Evolutionary conservation across 176 grass and related monocot genomes (phyloP).

Genomic region (Oryza punctata): DNA sequence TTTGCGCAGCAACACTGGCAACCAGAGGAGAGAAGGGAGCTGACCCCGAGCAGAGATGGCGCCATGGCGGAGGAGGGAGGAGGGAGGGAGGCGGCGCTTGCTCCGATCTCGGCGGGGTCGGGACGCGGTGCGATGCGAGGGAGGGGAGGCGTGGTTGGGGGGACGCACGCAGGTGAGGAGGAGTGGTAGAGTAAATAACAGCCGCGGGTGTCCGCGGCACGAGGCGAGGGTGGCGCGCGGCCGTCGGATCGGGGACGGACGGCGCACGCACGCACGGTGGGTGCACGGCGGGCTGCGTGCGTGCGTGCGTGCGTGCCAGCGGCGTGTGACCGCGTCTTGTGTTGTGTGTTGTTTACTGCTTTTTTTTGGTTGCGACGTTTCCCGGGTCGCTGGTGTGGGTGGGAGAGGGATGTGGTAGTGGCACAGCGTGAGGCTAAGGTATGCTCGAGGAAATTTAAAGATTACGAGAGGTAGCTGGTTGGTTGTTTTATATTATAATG

Average conservation of each 20-base stretch:
- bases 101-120: slow-evolving; percentile 42
- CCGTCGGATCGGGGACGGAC: background rate
- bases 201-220: background rate
- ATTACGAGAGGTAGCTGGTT: too few species aligned
- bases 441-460: too few species aligned
- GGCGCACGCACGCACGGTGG: background rate
- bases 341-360: too few species aligned
- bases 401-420: too few species aligned
- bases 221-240: background rate
- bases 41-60: slow-evolving; percentile 57
- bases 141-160: background rate
- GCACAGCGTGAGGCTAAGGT: too few species aligned
- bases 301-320: too few species aligned
- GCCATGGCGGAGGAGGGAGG: slow-evolving; percentile 36
- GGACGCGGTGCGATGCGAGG: background rate
- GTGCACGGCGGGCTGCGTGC: background rate
- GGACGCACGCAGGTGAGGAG: background rate
- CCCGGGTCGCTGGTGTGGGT: too few species aligned
- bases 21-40: background rate
- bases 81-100: background rate
- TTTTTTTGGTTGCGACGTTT: too few species aligned
- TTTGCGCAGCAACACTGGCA: background rate
- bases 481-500: too few species aligned
- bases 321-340: too few species aligned
- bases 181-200: too few species aligned